A percentile compares a stretch with the other conserved stretches of the same genome.
These are phyloP conservation scores for Colletotrichum sp. DNA, from an alignment of 2,329 filamentous ascomycete genomes.

Conservation along the genomic window DNA sequence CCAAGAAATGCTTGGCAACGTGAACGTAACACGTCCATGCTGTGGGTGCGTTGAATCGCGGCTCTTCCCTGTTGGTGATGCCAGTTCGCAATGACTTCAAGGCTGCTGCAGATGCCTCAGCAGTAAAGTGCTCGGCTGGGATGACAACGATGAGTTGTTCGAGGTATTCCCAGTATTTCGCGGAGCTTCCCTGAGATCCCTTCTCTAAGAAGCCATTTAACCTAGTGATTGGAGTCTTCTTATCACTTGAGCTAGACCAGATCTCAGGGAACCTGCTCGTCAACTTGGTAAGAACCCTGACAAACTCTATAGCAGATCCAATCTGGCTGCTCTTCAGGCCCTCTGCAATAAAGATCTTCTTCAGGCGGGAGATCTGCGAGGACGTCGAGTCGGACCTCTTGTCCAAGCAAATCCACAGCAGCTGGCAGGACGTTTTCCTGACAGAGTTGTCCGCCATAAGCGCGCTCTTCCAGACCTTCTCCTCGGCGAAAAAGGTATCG, in stretches of 20 bases:
- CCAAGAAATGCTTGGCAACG: slow-evolving; percentile 59
- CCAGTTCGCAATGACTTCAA: slow-evolving; percentile 73
- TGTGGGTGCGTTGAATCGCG: slow-evolving; percentile 66
- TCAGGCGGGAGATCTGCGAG: slow-evolving; percentile 54
- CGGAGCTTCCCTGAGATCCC: slow-evolving; percentile 80
- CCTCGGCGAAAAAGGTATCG: slow-evolving; percentile 68
- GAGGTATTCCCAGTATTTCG: slow-evolving; percentile 76
- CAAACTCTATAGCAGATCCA: slow-evolving; percentile 75
- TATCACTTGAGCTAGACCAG: slow-evolving; percentile 70
- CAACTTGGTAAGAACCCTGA: slow-evolving; percentile 69
- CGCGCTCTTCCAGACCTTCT: slow-evolving; percentile 70
- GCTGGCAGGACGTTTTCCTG: slow-evolving; percentile 55
- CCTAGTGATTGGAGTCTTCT: slow-evolving; percentile 58
- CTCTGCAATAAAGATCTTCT: slow-evolving; percentile 70
- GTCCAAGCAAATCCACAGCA: slow-evolving; percentile 55
- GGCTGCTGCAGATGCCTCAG: slow-evolving; percentile 63
- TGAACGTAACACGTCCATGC: slow-evolving; percentile 82
- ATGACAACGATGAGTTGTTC: slow-evolving; percentile 67
- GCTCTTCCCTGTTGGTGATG: slow-evolving; percentile 76
- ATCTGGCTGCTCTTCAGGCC: slow-evolving; percentile 75
- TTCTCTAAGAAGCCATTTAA: slow-evolving; percentile 78
- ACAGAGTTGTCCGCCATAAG: slow-evolving; percentile 64
- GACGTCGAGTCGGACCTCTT: slow-evolving; percentile 51
- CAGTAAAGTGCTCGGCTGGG: slow-evolving; percentile 46
- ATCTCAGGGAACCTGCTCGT: slow-evolving; percentile 70